Evolutionary conservation across 2,329 filamentous ascomycete genomes (phyloP).

Genomic region (Endoconidiophora polonica): DNA sequence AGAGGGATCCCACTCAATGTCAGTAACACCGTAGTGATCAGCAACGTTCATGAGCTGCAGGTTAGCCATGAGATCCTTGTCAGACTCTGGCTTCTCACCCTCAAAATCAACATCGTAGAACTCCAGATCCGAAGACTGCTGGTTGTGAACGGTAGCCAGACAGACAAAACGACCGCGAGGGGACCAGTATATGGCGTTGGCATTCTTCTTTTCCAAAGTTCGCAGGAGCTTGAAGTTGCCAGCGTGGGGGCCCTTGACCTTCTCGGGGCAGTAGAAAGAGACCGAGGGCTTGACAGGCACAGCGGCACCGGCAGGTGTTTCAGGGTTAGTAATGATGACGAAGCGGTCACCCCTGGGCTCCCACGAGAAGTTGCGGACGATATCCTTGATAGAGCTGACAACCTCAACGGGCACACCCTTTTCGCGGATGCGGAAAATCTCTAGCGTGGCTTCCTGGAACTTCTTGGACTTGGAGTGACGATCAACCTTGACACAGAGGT

Average conservation of each 20-base stretch:
- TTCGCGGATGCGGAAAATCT: slow-evolving; percentile 94
- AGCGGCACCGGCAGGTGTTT: slow-evolving; percentile 59
- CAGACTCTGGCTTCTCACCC: slow-evolving; percentile 81
- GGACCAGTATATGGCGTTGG: slow-evolving; percentile 98
- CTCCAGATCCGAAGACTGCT: slow-evolving; percentile 87
- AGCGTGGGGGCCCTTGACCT: slow-evolving; percentile 60
- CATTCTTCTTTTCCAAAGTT: slow-evolving; percentile 97
- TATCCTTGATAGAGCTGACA: slow-evolving; percentile 93
- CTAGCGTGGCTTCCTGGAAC: slow-evolving; percentile 86
- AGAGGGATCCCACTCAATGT: slow-evolving; percentile 95
- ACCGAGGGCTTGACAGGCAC: slow-evolving; percentile 89
- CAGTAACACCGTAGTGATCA: slow-evolving; percentile 95
- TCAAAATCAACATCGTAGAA: slow-evolving; percentile 98
- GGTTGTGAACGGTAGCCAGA: slow-evolving; percentile 79
- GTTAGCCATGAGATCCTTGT: slow-evolving; percentile 90
- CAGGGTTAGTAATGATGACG: slow-evolving; percentile 87
- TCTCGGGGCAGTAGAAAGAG: slow-evolving; percentile 93
- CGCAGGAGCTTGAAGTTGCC: slow-evolving; percentile 96
- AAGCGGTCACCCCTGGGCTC: slow-evolving; percentile 96
- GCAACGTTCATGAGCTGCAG: slow-evolving; percentile 83
- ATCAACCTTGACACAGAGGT: slow-evolving; percentile 97
- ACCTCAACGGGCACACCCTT: slow-evolving; percentile 98
- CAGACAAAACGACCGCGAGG: slow-evolving; percentile 90
- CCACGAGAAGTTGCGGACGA: slow-evolving; percentile 99
- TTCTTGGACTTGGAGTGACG: slow-evolving; percentile 99